Percentiles rank a stretch among this genome's conserved stretches.
Evolutionary conservation across 2,329 filamentous ascomycete genomes (phyloP).

Genomic region (Paecilomyces niveus): DNA sequence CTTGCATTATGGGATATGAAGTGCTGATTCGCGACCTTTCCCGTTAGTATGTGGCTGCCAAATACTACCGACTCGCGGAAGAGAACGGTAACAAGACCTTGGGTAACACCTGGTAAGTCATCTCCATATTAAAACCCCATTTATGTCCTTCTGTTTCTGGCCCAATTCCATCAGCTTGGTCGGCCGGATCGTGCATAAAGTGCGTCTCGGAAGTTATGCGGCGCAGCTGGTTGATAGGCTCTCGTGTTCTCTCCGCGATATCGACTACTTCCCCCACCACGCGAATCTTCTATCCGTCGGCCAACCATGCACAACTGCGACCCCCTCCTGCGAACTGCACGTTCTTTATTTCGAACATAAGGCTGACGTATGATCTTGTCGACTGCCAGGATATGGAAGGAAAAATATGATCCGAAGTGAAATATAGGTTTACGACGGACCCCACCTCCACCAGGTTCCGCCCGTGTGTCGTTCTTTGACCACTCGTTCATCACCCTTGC

Average conservation of each 20-base stretch:
- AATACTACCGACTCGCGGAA: conserved; percentile 88
- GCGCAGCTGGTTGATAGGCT: conserved; percentile 14
- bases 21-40: conserved; percentile 3
- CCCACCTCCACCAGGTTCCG: neutral
- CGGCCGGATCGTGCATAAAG: conserved; percentile 7
- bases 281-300: neutral
- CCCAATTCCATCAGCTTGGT: conserved; percentile 10
- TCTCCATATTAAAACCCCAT: conserved; percentile 9
- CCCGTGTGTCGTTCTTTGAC: neutral
- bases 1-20: conserved; percentile 12
- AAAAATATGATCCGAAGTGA: conserved; percentile 68
- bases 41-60: conserved; percentile 55
- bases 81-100: conserved; percentile 80
- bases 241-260: conserved; percentile 10
- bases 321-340: conserved; percentile 1
- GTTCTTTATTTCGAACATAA: conserved; percentile 3
- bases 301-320: conserved; percentile 13
- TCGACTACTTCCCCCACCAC: conserved; percentile 4
- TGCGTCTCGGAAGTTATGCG: conserved; percentile 5
- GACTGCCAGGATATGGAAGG: conserved; percentile 82
- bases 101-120: conserved; percentile 86
- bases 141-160: conserved; percentile 1
- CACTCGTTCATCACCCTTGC: neutral
- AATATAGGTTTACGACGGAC: neutral
- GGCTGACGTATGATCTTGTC: conserved; percentile 14